Conservation (phyloP, 805 yeast genomes). For the Torulaspora gathmanii region DNA sequence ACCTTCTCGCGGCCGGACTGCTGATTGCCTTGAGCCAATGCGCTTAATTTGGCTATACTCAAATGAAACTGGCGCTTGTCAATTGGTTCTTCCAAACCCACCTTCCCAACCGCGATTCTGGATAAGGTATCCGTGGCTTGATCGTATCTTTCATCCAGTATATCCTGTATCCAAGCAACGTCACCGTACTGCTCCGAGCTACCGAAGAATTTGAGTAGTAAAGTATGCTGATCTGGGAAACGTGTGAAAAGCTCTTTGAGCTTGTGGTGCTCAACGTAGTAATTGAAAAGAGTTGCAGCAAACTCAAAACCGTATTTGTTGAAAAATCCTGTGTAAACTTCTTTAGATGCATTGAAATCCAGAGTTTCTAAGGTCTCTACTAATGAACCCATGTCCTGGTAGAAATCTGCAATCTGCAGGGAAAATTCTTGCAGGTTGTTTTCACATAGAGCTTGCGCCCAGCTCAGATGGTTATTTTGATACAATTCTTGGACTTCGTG, state of each 20-base stretch:
- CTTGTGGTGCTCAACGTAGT: constrained; percentile 51
- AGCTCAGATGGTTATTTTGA: constrained; percentile 34
- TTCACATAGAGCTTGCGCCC: constrained; percentile 59
- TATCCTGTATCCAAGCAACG: constrained; percentile 69
- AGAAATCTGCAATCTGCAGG: constrained; percentile 57
- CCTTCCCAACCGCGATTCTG: constrained; percentile 41
- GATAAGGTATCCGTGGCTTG: constrained; percentile 49
- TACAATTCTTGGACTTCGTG: constrained; percentile 33
- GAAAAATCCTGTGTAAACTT: constrained; percentile 49
- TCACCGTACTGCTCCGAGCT: constrained; percentile 42
- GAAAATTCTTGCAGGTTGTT: constrained; percentile 51
- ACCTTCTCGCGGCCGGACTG: constrained; percentile 21
- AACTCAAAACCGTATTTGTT: constrained; percentile 61
- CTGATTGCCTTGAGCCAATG: constrained; percentile 39
- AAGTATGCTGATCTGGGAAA: constrained; percentile 49
- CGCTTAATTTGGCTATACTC: constrained; percentile 67
- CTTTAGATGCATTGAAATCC: constrained; percentile 45
- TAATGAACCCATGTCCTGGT: constrained; percentile 60
- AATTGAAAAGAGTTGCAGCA: constrained; percentile 58
- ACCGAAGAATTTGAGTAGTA: constrained; percentile 51
- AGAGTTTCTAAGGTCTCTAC: constrained; percentile 41
- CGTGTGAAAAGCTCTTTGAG: constrained; percentile 50
- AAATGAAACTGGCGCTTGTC: constrained; percentile 47
- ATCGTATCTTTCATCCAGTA: constrained; percentile 47
- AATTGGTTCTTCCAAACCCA: constrained; percentile 37